These are phyloP conservation scores for Lycium ferocissimum DNA, from an alignment of 257 asterid species.

Conservation along the genomic window DNA sequence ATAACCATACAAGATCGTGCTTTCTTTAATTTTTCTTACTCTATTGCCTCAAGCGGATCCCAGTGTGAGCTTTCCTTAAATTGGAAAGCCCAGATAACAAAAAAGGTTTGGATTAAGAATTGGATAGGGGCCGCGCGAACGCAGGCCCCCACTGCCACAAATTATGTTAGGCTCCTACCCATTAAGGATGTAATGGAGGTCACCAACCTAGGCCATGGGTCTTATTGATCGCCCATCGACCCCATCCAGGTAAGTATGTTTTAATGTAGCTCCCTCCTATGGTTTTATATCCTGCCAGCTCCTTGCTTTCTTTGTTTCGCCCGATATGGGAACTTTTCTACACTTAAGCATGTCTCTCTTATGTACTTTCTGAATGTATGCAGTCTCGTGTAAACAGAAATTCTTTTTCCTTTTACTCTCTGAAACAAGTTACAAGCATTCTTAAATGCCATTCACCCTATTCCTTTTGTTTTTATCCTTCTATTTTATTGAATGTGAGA, in stretches of 20 bases:
- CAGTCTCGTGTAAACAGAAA: not conserved
- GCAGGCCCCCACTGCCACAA: conserved; percentile 34
- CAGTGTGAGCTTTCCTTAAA: no score
- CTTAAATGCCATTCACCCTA: no score
- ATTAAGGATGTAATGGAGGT: no score
- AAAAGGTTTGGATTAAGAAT: no score
- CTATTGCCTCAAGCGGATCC: no score
- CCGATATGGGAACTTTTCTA: not conserved
- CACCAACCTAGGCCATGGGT: conserved; percentile 37
- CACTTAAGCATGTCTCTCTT: not conserved
- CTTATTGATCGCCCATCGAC: conserved; percentile 33
- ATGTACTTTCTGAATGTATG: not conserved
- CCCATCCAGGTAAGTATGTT: conserved; percentile 47
- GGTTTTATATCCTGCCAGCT: not conserved
- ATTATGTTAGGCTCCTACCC: no score
- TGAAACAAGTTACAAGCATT: not conserved
- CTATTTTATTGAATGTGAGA: no score
- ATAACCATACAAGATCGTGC: no score
- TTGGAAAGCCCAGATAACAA: no score
- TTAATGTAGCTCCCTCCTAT: not conserved
- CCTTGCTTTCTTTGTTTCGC: not conserved
- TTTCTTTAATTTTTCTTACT: no score
- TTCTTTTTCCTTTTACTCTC: not conserved
- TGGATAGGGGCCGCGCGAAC: conserved; percentile 38
- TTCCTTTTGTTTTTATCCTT: no score